Percentiles rank a stretch among this genome's conserved stretches.
phyloP scores from a whole-genome alignment of 1,284 basidiomycete species.

The Trichosporon sp. region DNA sequence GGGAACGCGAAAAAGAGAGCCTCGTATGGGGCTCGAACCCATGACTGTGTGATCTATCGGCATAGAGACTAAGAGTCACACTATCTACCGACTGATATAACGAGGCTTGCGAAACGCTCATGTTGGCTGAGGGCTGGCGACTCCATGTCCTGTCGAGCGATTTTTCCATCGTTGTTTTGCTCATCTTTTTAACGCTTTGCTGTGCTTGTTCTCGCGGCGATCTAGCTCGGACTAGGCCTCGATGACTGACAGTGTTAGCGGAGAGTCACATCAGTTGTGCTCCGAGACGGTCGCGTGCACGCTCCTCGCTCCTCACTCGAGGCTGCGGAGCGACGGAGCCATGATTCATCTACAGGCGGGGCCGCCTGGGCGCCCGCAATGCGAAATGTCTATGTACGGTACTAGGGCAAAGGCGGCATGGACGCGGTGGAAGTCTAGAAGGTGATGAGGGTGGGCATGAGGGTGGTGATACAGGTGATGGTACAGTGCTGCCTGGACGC shows the following conservation, averaged over 20 bases:
- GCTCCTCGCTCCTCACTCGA: background rate
- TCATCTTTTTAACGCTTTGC: too few species aligned
- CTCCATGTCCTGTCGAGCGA: too few species aligned
- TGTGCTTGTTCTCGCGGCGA: too few species aligned
- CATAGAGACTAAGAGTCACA: constrained; percentile 13
- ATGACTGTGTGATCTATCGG: constrained; percentile 20
- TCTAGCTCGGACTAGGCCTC: too few species aligned
- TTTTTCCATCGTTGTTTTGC: too few species aligned
- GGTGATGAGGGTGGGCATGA: constrained; percentile 19
- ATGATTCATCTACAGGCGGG: constrained; percentile 5
- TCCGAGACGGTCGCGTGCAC: too few species aligned
- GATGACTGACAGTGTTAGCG: too few species aligned
- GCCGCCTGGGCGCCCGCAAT: constrained; percentile 10
- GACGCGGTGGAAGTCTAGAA: too few species aligned
- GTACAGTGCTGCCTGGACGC: background rate
- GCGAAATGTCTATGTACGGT: constrained; percentile 9
- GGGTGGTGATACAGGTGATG: constrained; percentile 7
- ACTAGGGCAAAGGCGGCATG: background rate
- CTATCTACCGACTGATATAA: constrained; percentile 21
- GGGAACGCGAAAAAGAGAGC: background rate
- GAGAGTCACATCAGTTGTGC: too few species aligned
- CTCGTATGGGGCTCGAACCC: constrained; percentile 20
- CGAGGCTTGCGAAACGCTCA: too few species aligned
- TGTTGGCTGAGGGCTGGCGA: too few species aligned
- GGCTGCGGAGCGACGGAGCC: too few species aligned